A percentile compares a stretch with the other conserved stretches of the same genome.
These are phyloP conservation scores for Yamadazyma triangularis DNA, from an alignment of 1,139 yeast genomes.

Conservation along the genomic window DNA sequence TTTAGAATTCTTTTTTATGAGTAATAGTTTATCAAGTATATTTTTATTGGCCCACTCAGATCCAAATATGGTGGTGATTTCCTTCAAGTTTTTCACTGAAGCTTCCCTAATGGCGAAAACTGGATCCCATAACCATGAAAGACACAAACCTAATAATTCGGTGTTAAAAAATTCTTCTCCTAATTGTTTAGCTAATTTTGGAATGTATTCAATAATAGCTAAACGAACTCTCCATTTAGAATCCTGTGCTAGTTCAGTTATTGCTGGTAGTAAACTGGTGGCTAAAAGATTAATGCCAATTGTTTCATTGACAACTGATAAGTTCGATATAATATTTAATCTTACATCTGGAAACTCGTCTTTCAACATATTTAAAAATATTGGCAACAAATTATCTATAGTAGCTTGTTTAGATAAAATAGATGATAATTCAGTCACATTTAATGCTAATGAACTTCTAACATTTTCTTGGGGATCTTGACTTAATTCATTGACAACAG, in stretches of 20 bases:
- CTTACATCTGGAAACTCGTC: constrained; percentile 98
- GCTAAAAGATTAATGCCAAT: constrained; percentile 87
- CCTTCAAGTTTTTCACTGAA: constrained; percentile 79
- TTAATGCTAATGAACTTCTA: constrained; percentile 85
- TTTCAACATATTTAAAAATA: constrained; percentile 87
- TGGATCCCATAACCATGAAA: constrained; percentile 98
- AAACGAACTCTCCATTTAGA: constrained; percentile 96
- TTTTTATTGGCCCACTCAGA: constrained; percentile 89
- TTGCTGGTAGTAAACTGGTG: constrained; percentile 89
- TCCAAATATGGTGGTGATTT: constrained; percentile 83
- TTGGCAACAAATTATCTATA: constrained; percentile 78
- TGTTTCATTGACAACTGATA: constrained; percentile 88
- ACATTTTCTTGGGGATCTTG: constrained; percentile 92
- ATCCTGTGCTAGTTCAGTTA: constrained; percentile 93
- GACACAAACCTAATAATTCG: constrained; percentile 82
- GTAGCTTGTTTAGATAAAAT: constrained; percentile 82
- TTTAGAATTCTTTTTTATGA: constrained; percentile 10
- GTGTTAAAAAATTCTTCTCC: constrained; percentile 92
- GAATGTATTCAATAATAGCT: constrained; percentile 96
- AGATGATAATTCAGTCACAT: constrained; percentile 84
- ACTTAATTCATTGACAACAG: constrained; percentile 78
- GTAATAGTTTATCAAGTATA: constrained; percentile 69
- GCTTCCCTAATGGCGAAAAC: constrained; percentile 97
- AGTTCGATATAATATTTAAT: constrained; percentile 85
- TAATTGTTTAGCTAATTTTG: constrained; percentile 90